Conservation (phyloP, 768 basidiomycete genomes). For the Phallus indusiatus region DNA sequence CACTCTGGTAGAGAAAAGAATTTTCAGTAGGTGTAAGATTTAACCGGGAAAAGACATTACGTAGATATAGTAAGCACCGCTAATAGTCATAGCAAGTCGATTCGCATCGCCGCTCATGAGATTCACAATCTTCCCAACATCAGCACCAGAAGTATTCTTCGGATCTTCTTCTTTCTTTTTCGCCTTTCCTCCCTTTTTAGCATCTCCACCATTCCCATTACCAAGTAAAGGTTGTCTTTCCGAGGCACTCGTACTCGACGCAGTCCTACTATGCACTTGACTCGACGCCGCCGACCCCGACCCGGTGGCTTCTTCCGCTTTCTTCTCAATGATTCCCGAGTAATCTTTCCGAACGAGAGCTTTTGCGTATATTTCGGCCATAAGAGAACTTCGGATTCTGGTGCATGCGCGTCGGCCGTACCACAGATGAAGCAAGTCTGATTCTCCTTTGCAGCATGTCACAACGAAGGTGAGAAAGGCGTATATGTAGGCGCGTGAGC, state of each 20-base stretch:
- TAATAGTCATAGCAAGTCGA: slow-evolving; percentile 41
- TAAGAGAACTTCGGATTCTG: slow-evolving; percentile 67
- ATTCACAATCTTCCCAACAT: slow-evolving; percentile 85
- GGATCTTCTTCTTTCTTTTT: slow-evolving; percentile 32
- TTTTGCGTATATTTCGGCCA: slow-evolving; percentile 85
- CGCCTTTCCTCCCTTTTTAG: slow-evolving; percentile 19
- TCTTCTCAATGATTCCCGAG: slow-evolving; percentile 60
- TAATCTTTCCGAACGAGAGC: slow-evolving; percentile 76
- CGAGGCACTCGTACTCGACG: not conserved
- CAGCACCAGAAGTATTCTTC: slow-evolving; percentile 57
- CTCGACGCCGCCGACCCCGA: not conserved
- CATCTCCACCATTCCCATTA: not conserved
- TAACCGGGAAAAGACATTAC: slow-evolving; percentile 20
- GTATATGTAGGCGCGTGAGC: slow-evolving; percentile 62
- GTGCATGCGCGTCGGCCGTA: slow-evolving; percentile 67
- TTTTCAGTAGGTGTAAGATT: not conserved
- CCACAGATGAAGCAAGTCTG: slow-evolving; percentile 44
- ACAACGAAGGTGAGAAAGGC: slow-evolving; percentile 67
- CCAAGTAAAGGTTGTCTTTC: not conserved
- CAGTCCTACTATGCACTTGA: slow-evolving; percentile 9
- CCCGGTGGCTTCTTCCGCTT: slow-evolving; percentile 26
- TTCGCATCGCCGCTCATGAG: slow-evolving; percentile 79
- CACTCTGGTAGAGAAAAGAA: slow-evolving; percentile 18
- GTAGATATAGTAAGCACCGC: slow-evolving; percentile 57
- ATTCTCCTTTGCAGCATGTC: slow-evolving; percentile 41